Evolutionary conservation across 1,284 basidiomycete genomes (phyloP).

Genomic region (Heterobasidion irregulare): DNA sequence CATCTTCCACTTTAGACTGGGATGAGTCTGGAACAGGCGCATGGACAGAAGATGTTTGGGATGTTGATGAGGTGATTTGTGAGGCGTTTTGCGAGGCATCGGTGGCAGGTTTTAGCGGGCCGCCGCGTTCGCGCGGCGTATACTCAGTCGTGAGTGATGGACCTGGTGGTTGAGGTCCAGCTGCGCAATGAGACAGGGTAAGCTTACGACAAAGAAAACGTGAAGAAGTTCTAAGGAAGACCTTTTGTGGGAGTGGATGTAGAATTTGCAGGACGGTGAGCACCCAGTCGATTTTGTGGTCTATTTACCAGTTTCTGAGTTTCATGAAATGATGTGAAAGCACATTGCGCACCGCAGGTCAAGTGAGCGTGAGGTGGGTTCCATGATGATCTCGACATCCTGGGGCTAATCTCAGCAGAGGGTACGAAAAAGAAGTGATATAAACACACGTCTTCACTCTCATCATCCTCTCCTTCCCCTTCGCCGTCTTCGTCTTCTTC

Average conservation of each 20-base stretch:
- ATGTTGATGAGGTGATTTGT: conserved; percentile 6
- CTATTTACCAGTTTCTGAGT: conserved; percentile 13
- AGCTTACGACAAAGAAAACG: neutral
- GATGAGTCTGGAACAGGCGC: neutral
- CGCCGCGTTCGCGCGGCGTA: conserved; percentile 73
- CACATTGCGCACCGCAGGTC: conserved; percentile 53
- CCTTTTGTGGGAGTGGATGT: conserved; percentile 32
- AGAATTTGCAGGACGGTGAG: conserved; percentile 19
- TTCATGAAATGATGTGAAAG: neutral
- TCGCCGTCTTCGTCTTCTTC: conserved; percentile 33
- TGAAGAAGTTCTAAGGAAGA: conserved; percentile 9
- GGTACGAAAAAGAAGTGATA: neutral
- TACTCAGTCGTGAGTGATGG: conserved; percentile 85
- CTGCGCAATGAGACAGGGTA: neutral
- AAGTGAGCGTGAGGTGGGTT: conserved; percentile 56
- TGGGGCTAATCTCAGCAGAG: conserved; percentile 18
- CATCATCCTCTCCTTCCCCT: conserved; percentile 23
- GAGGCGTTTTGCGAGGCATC: conserved; percentile 21
- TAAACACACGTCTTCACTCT: conserved; percentile 35
- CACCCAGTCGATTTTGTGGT: conserved; percentile 18
- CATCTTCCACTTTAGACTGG: conserved; percentile 28
- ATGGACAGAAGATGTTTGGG: too few relatives aligned
- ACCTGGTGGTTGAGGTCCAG: conserved; percentile 29
- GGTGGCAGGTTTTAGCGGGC: conserved; percentile 12
- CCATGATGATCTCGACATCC: conserved; percentile 80